Evolutionary conservation across 116 monocot species (phyloP).

Genomic region (Thalassia testudinum): DNA sequence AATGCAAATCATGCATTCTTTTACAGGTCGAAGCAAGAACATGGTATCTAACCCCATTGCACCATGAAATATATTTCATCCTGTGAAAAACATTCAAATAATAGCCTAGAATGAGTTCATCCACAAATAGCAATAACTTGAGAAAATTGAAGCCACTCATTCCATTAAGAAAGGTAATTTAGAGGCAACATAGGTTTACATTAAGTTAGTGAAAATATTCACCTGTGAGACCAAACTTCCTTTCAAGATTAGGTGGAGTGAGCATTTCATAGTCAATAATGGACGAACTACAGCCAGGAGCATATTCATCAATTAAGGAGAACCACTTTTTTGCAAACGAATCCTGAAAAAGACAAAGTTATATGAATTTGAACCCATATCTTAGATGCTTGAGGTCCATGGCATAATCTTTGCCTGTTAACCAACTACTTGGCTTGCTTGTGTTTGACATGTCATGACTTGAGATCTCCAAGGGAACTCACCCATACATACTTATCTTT

Average conservation of each 20-base stretch:
- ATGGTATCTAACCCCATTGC: constrained; percentile 91
- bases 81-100: no score
- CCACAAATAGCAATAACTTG: neutral
- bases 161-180: neutral
- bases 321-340: constrained; percentile 84
- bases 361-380: no score
- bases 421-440: no score
- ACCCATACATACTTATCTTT: constrained; percentile 54
- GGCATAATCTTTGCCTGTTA: no score
- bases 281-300: constrained; percentile 88
- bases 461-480: neutral
- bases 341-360: constrained; percentile 32
- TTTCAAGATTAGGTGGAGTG: constrained; percentile 94
- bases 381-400: no score
- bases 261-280: constrained; percentile 86
- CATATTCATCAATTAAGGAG: constrained; percentile 92
- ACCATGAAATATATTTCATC: constrained; percentile 97
- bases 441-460: no score
- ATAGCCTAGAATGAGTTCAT: no score
- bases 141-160: neutral
- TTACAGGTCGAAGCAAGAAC: constrained; percentile 86
- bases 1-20: constrained; percentile 48
- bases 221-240: constrained; percentile 87
- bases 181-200: neutral
- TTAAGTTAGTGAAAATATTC: neutral